Conservation (phyloP, 2,329 filamentous ascomycete species). For the Chrysoporthe austroafricana region DNA sequence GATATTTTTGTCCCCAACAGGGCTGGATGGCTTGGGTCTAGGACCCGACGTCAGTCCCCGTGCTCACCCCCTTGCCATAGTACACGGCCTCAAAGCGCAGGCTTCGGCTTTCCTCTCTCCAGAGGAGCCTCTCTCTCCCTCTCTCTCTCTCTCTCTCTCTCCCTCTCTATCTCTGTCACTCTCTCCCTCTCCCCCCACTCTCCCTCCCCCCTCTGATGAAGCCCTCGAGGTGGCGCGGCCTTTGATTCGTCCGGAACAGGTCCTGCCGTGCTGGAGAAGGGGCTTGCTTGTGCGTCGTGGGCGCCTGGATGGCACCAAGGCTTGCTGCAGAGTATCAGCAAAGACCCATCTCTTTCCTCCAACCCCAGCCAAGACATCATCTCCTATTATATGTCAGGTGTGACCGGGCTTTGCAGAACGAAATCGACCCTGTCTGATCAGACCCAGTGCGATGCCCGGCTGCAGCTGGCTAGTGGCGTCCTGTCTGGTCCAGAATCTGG, state of each 20-base stretch:
- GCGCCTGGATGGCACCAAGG: neutral
- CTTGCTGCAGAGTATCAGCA: neutral
- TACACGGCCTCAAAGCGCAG: too few species aligned
- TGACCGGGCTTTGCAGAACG: neutral
- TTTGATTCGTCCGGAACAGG: neutral
- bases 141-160: too few species aligned
- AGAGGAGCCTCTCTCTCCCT: too few species aligned
- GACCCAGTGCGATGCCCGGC: neutral
- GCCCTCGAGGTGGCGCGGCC: too few species aligned
- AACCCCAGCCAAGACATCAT: neutral
- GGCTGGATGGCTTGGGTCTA: neutral
- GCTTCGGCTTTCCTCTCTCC: too few species aligned
- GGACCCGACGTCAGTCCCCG: neutral
- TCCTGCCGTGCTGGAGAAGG: neutral
- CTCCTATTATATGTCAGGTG: neutral
- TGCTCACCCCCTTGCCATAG: neutral
- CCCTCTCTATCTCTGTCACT: too few species aligned
- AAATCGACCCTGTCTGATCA: neutral
- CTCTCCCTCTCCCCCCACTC: too few species aligned
- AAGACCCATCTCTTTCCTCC: neutral
- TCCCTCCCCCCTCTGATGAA: too few species aligned
- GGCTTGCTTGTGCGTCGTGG: neutral
- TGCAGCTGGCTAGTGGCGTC: neutral
- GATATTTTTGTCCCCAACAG: neutral
- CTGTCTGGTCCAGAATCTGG: neutral